Evolutionary conservation across 306 rosid species (phyloP).

Genomic region (Dalbergia cultrata): DNA sequence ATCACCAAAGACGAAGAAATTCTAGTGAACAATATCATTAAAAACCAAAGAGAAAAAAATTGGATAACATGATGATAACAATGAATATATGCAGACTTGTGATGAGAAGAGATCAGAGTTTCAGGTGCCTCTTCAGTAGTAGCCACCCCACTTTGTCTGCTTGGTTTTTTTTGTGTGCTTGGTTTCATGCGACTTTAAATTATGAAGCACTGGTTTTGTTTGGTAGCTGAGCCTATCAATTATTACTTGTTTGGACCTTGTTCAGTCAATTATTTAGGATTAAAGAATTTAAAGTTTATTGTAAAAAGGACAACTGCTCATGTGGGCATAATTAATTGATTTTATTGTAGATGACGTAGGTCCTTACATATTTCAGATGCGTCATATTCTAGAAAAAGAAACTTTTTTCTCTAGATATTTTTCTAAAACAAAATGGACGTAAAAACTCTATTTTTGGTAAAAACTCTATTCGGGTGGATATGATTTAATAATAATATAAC

Average conservation of each 20-base stretch:
- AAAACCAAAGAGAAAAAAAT: not conserved
- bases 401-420: no score
- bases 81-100: not conserved
- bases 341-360: not conserved
- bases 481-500: no score
- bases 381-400: not conserved
- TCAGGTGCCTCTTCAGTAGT: conserved; percentile 10
- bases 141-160: not conserved
- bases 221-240: not conserved
- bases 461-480: no score
- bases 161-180: not conserved
- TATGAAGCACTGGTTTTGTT: not conserved
- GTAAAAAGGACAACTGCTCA: not conserved
- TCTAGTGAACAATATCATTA: not conserved
- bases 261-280: not conserved
- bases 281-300: no score
- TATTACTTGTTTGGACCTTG: no score
- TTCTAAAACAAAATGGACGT: no score
- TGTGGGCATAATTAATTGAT: not conserved
- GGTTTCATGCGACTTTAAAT: not conserved
- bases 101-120: not conserved
- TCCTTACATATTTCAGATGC: not conserved
- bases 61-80: not conserved
- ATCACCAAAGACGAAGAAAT: not conserved
- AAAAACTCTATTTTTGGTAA: no score